Percentiles rank a stretch among this genome's conserved stretches.
These are phyloP conservation scores for Pleurotus ostreatus DNA, from an alignment of 768 basidiomycete species.

Conservation along the genomic window DNA sequence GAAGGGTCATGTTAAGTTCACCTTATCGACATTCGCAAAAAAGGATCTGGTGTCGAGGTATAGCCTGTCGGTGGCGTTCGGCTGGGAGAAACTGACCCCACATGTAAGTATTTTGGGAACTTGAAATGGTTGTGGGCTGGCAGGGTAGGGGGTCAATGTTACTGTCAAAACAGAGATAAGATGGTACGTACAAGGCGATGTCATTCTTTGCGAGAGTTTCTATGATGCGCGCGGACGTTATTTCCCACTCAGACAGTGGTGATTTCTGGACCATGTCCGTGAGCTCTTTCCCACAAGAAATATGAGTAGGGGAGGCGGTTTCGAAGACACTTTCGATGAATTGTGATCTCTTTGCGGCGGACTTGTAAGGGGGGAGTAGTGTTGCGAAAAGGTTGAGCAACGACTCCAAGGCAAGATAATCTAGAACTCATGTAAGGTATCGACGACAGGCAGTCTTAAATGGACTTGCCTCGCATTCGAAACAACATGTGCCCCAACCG, in stretches of 20 bases:
- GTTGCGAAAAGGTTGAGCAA: slow-evolving; percentile 54
- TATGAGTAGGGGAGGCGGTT: slow-evolving; percentile 20
- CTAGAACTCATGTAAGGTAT: slow-evolving; percentile 22
- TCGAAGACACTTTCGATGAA: slow-evolving; percentile 54
- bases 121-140: slow-evolving; percentile 60
- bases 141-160: background rate
- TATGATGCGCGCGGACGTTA: slow-evolving; percentile 42
- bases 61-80: slow-evolving; percentile 39
- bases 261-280: slow-evolving; percentile 37
- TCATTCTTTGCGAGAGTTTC: slow-evolving; percentile 42
- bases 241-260: slow-evolving; percentile 47
- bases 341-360: slow-evolving; percentile 28
- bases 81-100: slow-evolving; percentile 15
- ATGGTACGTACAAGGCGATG: slow-evolving; percentile 40
- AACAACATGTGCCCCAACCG: slow-evolving; percentile 47
- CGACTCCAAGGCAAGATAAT: slow-evolving; percentile 54
- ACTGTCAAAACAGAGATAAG: background rate
- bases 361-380: slow-evolving; percentile 42
- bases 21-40: slow-evolving; percentile 46
- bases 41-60: slow-evolving; percentile 50
- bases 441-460: too few relatives aligned
- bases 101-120: slow-evolving; percentile 35
- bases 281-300: slow-evolving; percentile 33
- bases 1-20: slow-evolving; percentile 12
- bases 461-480: slow-evolving; percentile 38